These are phyloP conservation scores for Penicillium psychrosexuale DNA, from an alignment of 2,329 filamentous ascomycete species.

Conservation along the genomic window DNA sequence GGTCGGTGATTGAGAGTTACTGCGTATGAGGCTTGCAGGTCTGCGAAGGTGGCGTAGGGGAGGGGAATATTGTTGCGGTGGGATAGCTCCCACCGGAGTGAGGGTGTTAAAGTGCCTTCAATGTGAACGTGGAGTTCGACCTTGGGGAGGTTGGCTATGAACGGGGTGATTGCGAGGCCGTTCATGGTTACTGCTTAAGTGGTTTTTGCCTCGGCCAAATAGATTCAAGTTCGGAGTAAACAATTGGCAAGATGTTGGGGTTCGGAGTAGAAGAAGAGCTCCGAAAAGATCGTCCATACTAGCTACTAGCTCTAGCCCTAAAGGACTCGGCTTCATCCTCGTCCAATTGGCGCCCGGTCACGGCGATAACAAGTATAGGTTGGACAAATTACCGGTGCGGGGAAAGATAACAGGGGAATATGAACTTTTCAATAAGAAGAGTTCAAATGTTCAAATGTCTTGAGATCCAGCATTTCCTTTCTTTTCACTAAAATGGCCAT, in stretches of 20 bases:
- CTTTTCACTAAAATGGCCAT: not conserved
- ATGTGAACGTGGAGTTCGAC: constrained; percentile 50
- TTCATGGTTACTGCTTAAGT: constrained; percentile 12
- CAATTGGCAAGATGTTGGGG: not conserved
- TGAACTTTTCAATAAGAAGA: not conserved
- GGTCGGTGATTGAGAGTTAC: constrained; percentile 38
- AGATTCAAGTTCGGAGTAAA: not conserved
- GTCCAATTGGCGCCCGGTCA: not conserved
- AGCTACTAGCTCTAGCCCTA: not conserved
- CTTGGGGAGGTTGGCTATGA: constrained; percentile 42
- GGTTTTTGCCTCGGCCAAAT: not conserved
- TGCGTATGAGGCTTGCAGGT: constrained; percentile 35
- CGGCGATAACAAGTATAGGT: constrained; percentile 8
- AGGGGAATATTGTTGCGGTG: constrained; percentile 39
- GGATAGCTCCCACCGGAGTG: constrained; percentile 44
- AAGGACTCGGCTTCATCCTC: not conserved
- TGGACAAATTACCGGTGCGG: constrained; percentile 8
- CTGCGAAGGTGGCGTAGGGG: constrained; percentile 31
- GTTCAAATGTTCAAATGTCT: not conserved
- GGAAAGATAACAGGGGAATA: constrained; percentile 17
- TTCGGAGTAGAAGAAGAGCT: not conserved
- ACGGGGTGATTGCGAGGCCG: constrained; percentile 25
- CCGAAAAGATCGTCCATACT: not conserved
- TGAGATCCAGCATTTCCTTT: not conserved
- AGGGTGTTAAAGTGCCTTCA: constrained; percentile 46